Evolutionary conservation across 1,284 basidiomycete species (phyloP), one percentile per base, ranked within the genome.

Genomic region (Irpex sp.): DNA sequence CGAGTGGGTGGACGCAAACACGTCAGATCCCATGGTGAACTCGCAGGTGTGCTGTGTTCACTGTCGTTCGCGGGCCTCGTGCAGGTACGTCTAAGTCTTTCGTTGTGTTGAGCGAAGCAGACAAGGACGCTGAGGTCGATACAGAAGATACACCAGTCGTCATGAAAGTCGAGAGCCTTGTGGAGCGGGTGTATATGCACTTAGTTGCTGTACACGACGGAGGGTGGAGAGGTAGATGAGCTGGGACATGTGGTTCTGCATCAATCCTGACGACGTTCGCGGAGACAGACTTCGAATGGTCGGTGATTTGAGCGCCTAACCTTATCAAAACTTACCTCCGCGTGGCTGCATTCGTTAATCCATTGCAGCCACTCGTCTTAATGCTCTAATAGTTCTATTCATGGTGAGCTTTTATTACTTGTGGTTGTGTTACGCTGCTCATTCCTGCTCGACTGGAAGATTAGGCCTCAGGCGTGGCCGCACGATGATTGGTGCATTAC

Each of bases 1-100:
- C 86, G 89, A 67, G 86, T 81, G 55, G 83, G 79, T 26, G 82
- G 78, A 54, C 80, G 74, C 37, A 81, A 77, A 58, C 86, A 81
- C 62, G 85, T 78, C 37, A 85, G 76, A 67, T 85, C 84, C 8
- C 79, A 72, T 21, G 83, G 74, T 15, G 63, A 73, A 66, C 79
- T 81, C 68, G 76, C 79, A 15, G 85, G 47, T 19, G 47, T 15
- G 47, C 47, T 49, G 13, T n/a, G 47, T 15, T n/a, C 7, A 19
- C 47, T 49, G n/a, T 49, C 47, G 47, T 39, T 39, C 6, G n/a
- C n/a, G n/a, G n/a, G n/a, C 13, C 37, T 39, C 37, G 37, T 11
- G 5, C 37, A 13, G 64, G 46, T 72, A 70, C 61, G n/a, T n/a
- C n/a, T n/a, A n/a, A n/a, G 72, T 68, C 50, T 67, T 66, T 46